phyloP scores from a whole-genome alignment of 2,329 filamentous ascomycete species.

The Phialophora expanda region DNA sequence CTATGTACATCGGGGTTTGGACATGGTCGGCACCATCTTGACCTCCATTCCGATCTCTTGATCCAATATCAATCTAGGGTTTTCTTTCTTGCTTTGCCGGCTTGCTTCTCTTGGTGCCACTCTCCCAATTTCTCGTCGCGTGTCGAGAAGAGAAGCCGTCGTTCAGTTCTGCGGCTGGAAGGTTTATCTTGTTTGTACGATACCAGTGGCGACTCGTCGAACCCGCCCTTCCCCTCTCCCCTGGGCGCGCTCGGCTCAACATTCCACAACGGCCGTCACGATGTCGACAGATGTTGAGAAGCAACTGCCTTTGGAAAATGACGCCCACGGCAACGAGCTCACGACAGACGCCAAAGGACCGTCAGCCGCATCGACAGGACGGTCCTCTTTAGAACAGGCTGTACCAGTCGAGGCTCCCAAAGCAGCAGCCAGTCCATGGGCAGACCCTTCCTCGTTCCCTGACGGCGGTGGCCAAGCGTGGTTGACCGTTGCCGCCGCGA shows the following conservation, averaged over 20 bases:
- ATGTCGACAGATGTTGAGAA: conserved; percentile 26
- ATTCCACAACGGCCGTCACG: background rate
- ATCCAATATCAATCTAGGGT: conserved; percentile 5
- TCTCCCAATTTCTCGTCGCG: background rate
- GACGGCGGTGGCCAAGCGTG: conserved; percentile 65
- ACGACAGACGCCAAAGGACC: conserved; percentile 5
- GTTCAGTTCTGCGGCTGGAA: background rate
- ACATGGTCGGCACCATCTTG: conserved; percentile 4
- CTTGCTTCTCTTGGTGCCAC: conserved; percentile 1
- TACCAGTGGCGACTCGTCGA: background rate
- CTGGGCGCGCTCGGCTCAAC: background rate
- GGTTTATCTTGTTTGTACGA: conserved; percentile 5
- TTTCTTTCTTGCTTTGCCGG: background rate
- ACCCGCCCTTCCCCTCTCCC: background rate
- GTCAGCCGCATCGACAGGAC: conserved; percentile 10
- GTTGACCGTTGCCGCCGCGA: conserved; percentile 60
- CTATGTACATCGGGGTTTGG: background rate
- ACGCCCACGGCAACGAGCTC: conserved; percentile 6
- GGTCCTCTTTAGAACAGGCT: conserved; percentile 24
- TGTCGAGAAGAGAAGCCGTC: background rate
- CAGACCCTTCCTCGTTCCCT: conserved; percentile 60
- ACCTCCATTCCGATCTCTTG: conserved; percentile 2
- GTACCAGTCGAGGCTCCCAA: conserved; percentile 27
- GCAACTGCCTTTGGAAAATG: conserved; percentile 17
- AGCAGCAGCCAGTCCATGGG: conserved; percentile 30